These are phyloP conservation scores for sunflower (Helianthus annuus) DNA, from an alignment of 129 eudicot genomes.

Conservation along the genomic window DNA sequence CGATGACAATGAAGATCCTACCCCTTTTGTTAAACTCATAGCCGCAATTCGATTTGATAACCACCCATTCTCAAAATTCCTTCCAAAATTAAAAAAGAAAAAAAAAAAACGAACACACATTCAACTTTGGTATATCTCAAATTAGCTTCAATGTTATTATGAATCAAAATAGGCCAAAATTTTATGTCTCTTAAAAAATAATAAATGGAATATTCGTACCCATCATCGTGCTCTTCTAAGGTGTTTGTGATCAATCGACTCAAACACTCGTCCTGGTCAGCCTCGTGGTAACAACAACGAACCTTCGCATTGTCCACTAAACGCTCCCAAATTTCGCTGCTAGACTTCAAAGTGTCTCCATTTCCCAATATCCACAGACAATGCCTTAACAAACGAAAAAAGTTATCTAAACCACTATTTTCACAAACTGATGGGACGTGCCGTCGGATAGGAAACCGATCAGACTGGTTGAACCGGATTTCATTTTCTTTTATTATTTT, in stretches of 20 bases:
- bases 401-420: background rate
- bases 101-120: background rate
- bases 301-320: constrained; percentile 36
- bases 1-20: constrained; percentile 5
- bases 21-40: constrained; percentile 22
- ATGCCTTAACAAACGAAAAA: constrained; percentile 33
- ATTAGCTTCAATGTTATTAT: background rate
- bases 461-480: too few relatives aligned
- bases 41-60: constrained; percentile 14
- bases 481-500: too few relatives aligned
- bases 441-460: too few relatives aligned
- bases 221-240: constrained; percentile 22
- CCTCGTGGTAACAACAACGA: constrained; percentile 46
- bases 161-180: background rate
- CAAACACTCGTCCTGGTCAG: constrained; percentile 40
- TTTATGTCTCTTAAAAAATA: background rate
- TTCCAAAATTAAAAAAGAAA: background rate
- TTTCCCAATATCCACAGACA: constrained; percentile 79
- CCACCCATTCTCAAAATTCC: background rate
- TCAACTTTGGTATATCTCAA: background rate
- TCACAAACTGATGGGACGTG: too few relatives aligned
- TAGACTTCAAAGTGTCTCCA: constrained; percentile 43
- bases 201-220: constrained; percentile 3
- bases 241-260: constrained; percentile 20
- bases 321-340: constrained; percentile 55